A percentile compares a stretch with the other conserved stretches of the same genome.
These are phyloP conservation scores for Plectosphaerella sp. DNA, from an alignment of 2,329 filamentous ascomycete genomes.

Conservation along the genomic window DNA sequence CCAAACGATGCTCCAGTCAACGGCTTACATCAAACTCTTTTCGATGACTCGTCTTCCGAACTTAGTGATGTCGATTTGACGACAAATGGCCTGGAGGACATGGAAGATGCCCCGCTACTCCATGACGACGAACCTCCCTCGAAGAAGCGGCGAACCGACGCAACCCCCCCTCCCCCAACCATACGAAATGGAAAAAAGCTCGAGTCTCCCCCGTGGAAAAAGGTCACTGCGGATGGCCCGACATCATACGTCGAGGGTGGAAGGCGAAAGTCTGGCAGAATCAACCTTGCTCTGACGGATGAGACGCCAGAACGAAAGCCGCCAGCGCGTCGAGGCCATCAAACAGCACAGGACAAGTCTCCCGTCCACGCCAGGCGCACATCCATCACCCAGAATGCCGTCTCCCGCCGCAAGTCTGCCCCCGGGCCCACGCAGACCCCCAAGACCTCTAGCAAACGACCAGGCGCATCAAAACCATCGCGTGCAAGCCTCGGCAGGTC, in stretches of 20 bases:
- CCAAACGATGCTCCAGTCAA: slow-evolving; percentile 1
- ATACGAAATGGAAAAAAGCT: slow-evolving; percentile 38
- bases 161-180: slow-evolving; percentile 34
- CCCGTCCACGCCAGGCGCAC: slow-evolving; percentile 20
- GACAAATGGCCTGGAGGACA: slow-evolving; percentile 7
- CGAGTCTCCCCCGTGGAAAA: slow-evolving; percentile 91
- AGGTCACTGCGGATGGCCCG: slow-evolving; percentile 76
- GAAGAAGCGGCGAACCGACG: slow-evolving; percentile 62
- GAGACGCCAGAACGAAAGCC: slow-evolving; percentile 45
- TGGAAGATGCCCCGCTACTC: slow-evolving; percentile 5
- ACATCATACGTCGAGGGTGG: slow-evolving; percentile 78
- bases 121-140: slow-evolving; percentile 43
- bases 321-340: slow-evolving; percentile 38
- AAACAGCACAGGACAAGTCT: slow-evolving; percentile 28
- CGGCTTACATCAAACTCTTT: not conserved
- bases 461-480: slow-evolving; percentile 14
- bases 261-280: slow-evolving; percentile 61
- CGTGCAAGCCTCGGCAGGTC: slow-evolving; percentile 26
- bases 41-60: slow-evolving; percentile 11
- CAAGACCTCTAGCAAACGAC: slow-evolving; percentile 19
- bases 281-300: slow-evolving; percentile 53
- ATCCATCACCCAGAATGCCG: slow-evolving; percentile 5
- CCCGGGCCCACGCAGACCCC: slow-evolving; percentile 22
- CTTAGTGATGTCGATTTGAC: slow-evolving; percentile 10
- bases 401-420: slow-evolving; percentile 20